Evolutionary conservation across 768 basidiomycete species (phyloP), one percentile per base, ranked within the genome.

Genomic region (Clathrus columnatus): DNA sequence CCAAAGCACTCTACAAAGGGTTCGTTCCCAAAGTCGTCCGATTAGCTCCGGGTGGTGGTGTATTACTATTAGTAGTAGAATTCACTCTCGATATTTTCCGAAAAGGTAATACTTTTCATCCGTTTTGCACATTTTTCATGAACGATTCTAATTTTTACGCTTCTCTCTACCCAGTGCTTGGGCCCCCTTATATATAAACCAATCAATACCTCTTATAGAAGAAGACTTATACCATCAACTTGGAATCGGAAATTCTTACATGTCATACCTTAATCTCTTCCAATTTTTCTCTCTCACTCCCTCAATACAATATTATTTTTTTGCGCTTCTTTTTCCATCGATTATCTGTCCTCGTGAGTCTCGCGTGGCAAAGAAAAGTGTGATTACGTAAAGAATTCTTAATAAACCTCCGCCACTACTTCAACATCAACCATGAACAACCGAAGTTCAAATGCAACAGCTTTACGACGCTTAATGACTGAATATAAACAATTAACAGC

Each of bases 1-100:
- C 84, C 1, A 80, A 71, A 3, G 91, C 93, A 4, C 74, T 96
- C 32, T 96, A 95, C 78, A 94, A 94, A 67, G 93, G 95, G 29
- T 99, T 97, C 69, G 75, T 88, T 16, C 95, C 95, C 26, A 99
- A 99, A 69, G 93, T 96, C 3, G 78, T 98, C 43, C 81, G 95
- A 61, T 78, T 99, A 23, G 95, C 94, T 11, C 95, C 95, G 0
- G 95, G 95, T 44, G 95, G 95, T 50, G 95, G 95, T 67, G 85
- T 99, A 11, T 70, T 99, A 27, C 73, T 99, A 26, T 78, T 99
- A 29, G 94, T 94, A n/a, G 91, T 94, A 17, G 91, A 93, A 68
- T 83, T 88, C 59, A 91, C 88, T 1, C 69, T 92, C 36, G 82
- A 78, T 18, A 63, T 87, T 55, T 91, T 94, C 69, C 80, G 91